Conservation (phyloP, 176 grass and related monocot genomes). For the Microstegium vimineum region DNA sequence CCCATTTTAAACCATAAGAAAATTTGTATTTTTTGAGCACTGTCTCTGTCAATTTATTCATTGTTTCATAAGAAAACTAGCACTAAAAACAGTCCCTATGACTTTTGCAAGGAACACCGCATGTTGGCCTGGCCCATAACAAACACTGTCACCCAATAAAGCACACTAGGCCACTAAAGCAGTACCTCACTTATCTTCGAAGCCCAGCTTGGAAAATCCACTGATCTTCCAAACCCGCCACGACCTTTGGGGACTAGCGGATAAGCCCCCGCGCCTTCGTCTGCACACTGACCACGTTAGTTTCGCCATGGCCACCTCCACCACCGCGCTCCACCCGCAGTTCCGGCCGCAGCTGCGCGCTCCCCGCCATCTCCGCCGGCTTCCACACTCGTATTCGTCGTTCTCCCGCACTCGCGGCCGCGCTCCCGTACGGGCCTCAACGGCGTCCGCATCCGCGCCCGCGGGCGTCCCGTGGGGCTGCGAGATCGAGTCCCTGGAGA, state of each 20-base stretch:
- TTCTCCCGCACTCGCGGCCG: neutral
- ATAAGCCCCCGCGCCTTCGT: constrained; percentile 23
- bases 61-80: too few relatives aligned
- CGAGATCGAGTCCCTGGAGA: constrained; percentile 91
- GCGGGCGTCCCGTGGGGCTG: constrained; percentile 68
- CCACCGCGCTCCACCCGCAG: constrained; percentile 36
- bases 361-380: neutral
- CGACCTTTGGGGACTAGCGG: neutral
- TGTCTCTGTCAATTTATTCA: too few relatives aligned
- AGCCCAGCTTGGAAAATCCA: neutral
- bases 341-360: constrained; percentile 20
- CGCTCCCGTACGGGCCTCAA: constrained; percentile 15
- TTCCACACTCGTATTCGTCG: neutral
- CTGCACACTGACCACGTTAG: constrained; percentile 1
- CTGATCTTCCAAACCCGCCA: neutral
- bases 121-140: neutral
- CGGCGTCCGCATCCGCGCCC: constrained; percentile 35
- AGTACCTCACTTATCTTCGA: neutral
- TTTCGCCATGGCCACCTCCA: constrained; percentile 44
- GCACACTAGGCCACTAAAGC: neutral
- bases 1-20: too few relatives aligned
- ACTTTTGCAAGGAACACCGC: too few relatives aligned
- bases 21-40: too few relatives aligned
- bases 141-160: neutral
- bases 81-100: too few relatives aligned